A percentile compares a stretch with the other conserved stretches of the same genome.
These are phyloP conservation scores for Crucihimalaya himalaica DNA, from an alignment of 345 rosid genomes.

Conservation along the genomic window DNA sequence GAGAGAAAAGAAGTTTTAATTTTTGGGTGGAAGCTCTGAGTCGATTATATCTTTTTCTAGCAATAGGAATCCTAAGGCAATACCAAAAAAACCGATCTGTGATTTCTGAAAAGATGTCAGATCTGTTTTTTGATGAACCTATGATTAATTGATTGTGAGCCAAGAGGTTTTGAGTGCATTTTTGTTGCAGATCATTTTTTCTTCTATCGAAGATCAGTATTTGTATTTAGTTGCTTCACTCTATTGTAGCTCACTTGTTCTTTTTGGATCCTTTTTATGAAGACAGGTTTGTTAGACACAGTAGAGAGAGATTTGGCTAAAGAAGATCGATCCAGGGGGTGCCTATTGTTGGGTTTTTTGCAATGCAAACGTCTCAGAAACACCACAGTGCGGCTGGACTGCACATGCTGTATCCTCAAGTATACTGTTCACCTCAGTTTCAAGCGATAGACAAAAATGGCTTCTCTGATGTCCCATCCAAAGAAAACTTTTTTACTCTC, in stretches of 20 bases:
- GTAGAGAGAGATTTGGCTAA: background rate
- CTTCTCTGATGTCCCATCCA: conserved; percentile 48
- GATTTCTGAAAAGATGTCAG: conserved; percentile 19
- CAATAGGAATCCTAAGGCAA: background rate
- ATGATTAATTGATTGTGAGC: conserved; percentile 17
- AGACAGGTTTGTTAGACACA: conserved; percentile 16
- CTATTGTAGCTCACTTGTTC: conserved; percentile 20
- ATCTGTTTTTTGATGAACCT: conserved; percentile 32
- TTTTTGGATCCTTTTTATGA: conserved; percentile 8
- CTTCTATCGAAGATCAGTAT: background rate
- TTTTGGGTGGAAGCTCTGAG: conserved; percentile 8
- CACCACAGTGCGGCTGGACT: conserved; percentile 53
- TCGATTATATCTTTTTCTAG: background rate
- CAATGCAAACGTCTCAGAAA: conserved; percentile 78
- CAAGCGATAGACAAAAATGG: conserved; percentile 54
- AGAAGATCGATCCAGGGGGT: background rate
- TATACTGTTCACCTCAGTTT: conserved; percentile 49
- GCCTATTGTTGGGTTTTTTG: background rate
- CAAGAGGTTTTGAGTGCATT: background rate
- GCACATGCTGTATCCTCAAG: conserved; percentile 56
- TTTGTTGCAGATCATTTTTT: background rate
- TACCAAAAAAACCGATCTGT: background rate
- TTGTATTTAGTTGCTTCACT: conserved; percentile 4
- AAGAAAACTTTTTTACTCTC: conserved; percentile 71
- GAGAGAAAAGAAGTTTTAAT: conserved; percentile 11